Base-by-base conservation (phyloP, 306 rosid species). In the Casuarina cunninghamiana region DNA sequence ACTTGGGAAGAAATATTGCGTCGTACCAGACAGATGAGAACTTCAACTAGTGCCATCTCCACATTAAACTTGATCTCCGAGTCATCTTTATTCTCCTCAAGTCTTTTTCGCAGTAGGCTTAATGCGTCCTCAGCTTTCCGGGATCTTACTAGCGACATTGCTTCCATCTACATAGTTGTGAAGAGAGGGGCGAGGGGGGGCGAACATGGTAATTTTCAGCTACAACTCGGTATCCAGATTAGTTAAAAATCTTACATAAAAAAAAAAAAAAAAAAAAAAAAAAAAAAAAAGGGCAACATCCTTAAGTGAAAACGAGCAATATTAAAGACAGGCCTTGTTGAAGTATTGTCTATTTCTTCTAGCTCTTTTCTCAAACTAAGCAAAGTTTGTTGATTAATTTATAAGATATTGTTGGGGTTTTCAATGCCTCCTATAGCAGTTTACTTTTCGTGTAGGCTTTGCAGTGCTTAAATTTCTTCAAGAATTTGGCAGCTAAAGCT, bases 21-120 rank as follows among this genome's bases (percentile, higher is more conserved):
- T 21, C 10, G 60, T 37, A 83, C 86, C 86, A 69, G 77, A 19
- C 58, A 50, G 48, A 83, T 78, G 53, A 74, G 77, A 75, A 83
- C 38, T 46, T 72, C 69, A 32, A 60, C 86, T 21, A 83, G 19
- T 55, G 53, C 80, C 86, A 78, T 50, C 15, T 70, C 17, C 10
- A 70, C 60, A n/a, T 12, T 0, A 48, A 15, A 15, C 3, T 26
- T 43, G 37, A 55, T 10, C 11, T 43, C 43, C 12, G 6, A 8
- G 2, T 26, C 62, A 3, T 3, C 2, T 7, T 2, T 0, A 2
- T 0, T 10, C 0, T 3, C 13, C 57, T 19, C 0, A 17, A 0
- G 2, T 9, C 57, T 37, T 0, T 38, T 35, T 10, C 2, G 0
- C 17, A 74, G 37, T n/a, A 43, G 71, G 7, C 2, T 39, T 38